These are phyloP conservation scores for Tolypocladium paradoxum DNA, from an alignment of 2,329 filamentous ascomycete species.

Conservation along the genomic window DNA sequence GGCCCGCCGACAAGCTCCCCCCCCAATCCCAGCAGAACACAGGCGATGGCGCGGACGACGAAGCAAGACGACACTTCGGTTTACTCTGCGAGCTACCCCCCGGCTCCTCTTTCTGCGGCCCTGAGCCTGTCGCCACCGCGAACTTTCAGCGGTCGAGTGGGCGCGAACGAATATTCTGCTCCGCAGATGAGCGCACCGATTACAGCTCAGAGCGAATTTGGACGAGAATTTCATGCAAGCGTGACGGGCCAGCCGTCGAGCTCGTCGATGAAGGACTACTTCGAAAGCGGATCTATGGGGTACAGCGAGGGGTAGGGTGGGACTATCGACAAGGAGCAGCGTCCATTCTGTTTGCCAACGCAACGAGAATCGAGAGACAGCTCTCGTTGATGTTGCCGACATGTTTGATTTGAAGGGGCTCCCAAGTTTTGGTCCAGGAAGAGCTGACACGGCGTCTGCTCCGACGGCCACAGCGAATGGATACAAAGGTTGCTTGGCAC, in stretches of 20 bases:
- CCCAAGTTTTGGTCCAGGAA: not conserved
- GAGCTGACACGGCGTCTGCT: not conserved
- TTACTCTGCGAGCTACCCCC: constrained; percentile 40
- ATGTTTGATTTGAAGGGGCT: too few species aligned
- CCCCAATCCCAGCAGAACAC: not conserved
- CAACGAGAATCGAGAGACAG: not conserved
- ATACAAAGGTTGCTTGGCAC: not conserved
- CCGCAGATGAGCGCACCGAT: constrained; percentile 46
- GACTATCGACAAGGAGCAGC: not conserved
- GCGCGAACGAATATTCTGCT: constrained; percentile 36
- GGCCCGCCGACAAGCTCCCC: not conserved
- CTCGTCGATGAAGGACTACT: constrained; percentile 35
- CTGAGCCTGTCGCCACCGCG: constrained; percentile 33
- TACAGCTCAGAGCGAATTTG: constrained; percentile 40
- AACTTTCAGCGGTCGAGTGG: constrained; percentile 15
- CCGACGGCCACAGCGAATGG: not conserved
- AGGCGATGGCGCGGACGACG: constrained; percentile 20
- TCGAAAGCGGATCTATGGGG: constrained; percentile 22
- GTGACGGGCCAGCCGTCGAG: constrained; percentile 24
- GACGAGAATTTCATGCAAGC: constrained; percentile 33
- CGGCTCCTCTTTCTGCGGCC: constrained; percentile 42
- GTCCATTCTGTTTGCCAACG: not conserved
- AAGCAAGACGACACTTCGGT: constrained; percentile 29
- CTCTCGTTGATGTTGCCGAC: not conserved
- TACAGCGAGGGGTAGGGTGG: constrained; percentile 6